Percentiles rank a stretch among this genome's conserved stretches.
Evolutionary conservation across 257 asterid genomes (phyloP).

Genomic region (Galeopsis tetrahit): DNA sequence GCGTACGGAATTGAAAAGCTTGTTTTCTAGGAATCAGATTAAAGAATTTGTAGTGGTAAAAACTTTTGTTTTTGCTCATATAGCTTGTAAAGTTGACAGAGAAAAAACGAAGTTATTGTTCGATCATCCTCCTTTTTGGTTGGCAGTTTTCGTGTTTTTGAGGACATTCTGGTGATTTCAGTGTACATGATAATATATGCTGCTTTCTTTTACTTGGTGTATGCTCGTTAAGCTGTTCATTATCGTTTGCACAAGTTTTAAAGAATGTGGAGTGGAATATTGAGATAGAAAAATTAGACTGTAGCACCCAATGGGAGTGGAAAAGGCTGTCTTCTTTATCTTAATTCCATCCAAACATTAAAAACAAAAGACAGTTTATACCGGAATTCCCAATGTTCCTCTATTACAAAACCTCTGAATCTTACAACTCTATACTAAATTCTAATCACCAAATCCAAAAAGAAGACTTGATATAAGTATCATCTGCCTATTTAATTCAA

Average conservation of each 20-base stretch:
- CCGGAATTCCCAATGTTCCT: constrained; percentile 34
- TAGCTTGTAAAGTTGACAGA: constrained; percentile 45
- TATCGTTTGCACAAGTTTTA: too few relatives aligned
- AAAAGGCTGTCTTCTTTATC: not conserved
- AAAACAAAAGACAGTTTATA: constrained; percentile 19
- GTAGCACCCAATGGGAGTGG: not conserved
- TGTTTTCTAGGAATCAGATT: constrained; percentile 33
- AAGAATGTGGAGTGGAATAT: too few relatives aligned
- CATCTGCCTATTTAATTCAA: not conserved
- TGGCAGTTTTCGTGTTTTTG: not conserved
- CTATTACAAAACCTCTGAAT: constrained; percentile 20
- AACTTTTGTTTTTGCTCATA: constrained; percentile 30
- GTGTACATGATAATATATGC: not conserved
- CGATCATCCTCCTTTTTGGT: not conserved
- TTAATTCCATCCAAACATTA: constrained; percentile 19
- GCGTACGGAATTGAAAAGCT: constrained; percentile 15
- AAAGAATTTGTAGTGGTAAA: constrained; percentile 24
- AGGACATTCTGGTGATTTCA: not conserved
- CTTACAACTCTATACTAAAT: not conserved
- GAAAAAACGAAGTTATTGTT: not conserved
- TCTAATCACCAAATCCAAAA: constrained; percentile 18
- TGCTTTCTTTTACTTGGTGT: not conserved
- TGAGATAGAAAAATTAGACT: not conserved
- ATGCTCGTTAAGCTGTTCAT: too few relatives aligned
- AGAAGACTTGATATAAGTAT: not conserved